A percentile compares a stretch with the other conserved stretches of the same genome.
Evolutionary conservation across 768 basidiomycete genomes (phyloP).

Genomic region (Collybiopsis confluens): DNA sequence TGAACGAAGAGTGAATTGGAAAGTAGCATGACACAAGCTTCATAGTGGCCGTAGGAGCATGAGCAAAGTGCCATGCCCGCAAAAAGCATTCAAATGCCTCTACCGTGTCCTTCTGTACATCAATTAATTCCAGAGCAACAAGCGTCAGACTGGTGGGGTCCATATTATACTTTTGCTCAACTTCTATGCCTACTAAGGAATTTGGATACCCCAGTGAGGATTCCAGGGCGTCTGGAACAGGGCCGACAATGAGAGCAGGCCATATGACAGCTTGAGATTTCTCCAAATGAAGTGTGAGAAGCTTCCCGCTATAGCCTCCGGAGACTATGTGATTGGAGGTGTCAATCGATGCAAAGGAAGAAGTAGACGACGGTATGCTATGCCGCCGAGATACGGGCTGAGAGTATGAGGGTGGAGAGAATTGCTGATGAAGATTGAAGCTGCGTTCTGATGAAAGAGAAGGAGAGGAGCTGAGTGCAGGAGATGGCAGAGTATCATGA

Average conservation of each 20-base stretch:
- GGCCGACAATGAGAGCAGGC: slow-evolving; percentile 77
- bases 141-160: slow-evolving; percentile 78
- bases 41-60: slow-evolving; percentile 72
- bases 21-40: slow-evolving; percentile 73
- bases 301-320: slow-evolving; percentile 45
- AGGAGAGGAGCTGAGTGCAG: slow-evolving; percentile 56
- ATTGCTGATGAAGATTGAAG: slow-evolving; percentile 24
- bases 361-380: slow-evolving; percentile 38
- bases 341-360: slow-evolving; percentile 78
- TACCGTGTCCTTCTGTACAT: slow-evolving; percentile 71
- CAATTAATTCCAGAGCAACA: slow-evolving; percentile 64
- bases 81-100: slow-evolving; percentile 80
- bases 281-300: slow-evolving; percentile 77
- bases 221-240: slow-evolving; percentile 60
- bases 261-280: slow-evolving; percentile 78
- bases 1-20: slow-evolving; percentile 39
- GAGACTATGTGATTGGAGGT: slow-evolving; percentile 39
- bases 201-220: slow-evolving; percentile 38
- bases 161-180: slow-evolving; percentile 76
- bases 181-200: slow-evolving; percentile 45
- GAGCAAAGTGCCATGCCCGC: slow-evolving; percentile 83
- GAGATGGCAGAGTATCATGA: slow-evolving; percentile 54
- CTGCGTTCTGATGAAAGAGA: slow-evolving; percentile 46
- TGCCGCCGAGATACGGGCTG: slow-evolving; percentile 56
- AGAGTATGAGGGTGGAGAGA: slow-evolving; percentile 35